Base-by-base conservation (phyloP, 1,284 basidiomycete genomes). In the Cutaneotrichosporon sp. region DNA sequence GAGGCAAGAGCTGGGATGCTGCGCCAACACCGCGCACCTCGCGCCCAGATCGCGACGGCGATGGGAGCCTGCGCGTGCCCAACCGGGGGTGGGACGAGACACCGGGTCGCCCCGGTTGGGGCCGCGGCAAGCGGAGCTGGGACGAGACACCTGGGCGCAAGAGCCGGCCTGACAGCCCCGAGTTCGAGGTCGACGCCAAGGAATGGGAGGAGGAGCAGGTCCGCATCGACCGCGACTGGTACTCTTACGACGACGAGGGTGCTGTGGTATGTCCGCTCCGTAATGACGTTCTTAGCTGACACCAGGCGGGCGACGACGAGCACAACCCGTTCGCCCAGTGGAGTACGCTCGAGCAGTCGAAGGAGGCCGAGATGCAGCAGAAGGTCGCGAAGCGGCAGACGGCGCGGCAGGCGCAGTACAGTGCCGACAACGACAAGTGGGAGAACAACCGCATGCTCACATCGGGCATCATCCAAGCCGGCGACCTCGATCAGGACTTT, bases 391-490 rank as follows among this genome's bases (percentile, higher is more conserved):
- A 89, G 81, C 89, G 89, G 78, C 87, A 95, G 21, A 95, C 92
- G 1, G 94, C 94, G 4, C 85, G 89, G 62, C 93, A 97, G 79
- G 93, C 93, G 0, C 93, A 96, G 87, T 95, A 93, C 77, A 97
- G 97, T 72, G 92, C 92, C 26, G 97, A 99, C 77, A 96, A 95
- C 71, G 96, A 99, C 71, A 83, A 96, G 1, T 99, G 97, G 97
- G 97, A 99, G 83, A 91, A 90, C 8, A 98, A 99, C 74, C 90
- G 95, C 74, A 92, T 99, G 89, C 85, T 94, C 13, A 93, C 91
- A 0, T 97, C 95, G 14, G 97, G 97, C 73, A 89, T 98, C 16
- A 91, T 91, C 1, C 91, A 91, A 5, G 88, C 91, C 36, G 89
- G 88, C 67, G 85, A 87, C 13, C 85, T 99, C 51, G 94, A 99